phyloP scores from a whole-genome alignment of 352 stramenopile genomes.

The Phytophthora sp. region DNA sequence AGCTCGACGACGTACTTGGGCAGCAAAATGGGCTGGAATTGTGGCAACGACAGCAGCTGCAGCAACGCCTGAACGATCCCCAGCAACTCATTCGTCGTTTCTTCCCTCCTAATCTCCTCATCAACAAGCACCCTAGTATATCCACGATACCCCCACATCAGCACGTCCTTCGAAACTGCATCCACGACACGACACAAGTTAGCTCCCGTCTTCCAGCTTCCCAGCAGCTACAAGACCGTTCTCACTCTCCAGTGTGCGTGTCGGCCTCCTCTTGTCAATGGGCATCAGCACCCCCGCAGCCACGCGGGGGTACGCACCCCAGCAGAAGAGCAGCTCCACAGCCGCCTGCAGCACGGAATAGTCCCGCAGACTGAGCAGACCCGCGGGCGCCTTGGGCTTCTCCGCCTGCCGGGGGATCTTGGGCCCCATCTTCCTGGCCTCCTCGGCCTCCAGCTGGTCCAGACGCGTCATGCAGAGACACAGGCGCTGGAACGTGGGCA shows the following conservation, averaged over 20 bases:
- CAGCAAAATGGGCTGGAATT: slow-evolving; percentile 80
- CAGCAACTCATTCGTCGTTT: slow-evolving; percentile 43
- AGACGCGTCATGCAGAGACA: slow-evolving; percentile 52
- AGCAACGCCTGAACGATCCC: slow-evolving; percentile 54
- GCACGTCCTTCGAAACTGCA: slow-evolving; percentile 61
- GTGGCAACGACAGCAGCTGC: slow-evolving; percentile 65
- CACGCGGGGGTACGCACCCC: slow-evolving; percentile 61
- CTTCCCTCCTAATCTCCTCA: slow-evolving; percentile 10
- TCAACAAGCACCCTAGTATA: slow-evolving; percentile 17
- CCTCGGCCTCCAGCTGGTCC: slow-evolving; percentile 40
- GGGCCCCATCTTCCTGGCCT: slow-evolving; percentile 10
- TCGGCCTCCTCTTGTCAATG: slow-evolving; percentile 70
- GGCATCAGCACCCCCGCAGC: slow-evolving; percentile 57
- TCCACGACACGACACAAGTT: not conserved
- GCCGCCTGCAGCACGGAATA: slow-evolving; percentile 85
- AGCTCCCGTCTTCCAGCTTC: not conserved
- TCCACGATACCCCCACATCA: slow-evolving; percentile 48
- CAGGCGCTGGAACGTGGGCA: slow-evolving; percentile 52
- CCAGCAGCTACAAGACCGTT: not conserved
- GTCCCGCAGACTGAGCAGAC: slow-evolving; percentile 83
- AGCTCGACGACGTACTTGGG: slow-evolving; percentile 83
- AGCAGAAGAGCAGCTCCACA: slow-evolving; percentile 79
- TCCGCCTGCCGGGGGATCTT: slow-evolving; percentile 11
- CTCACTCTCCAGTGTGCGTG: slow-evolving; percentile 84
- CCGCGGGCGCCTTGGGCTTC: slow-evolving; percentile 54